These are phyloP conservation scores for Sclerotinia spermophila DNA, from an alignment of 2,329 filamentous ascomycete species.

Conservation along the genomic window DNA sequence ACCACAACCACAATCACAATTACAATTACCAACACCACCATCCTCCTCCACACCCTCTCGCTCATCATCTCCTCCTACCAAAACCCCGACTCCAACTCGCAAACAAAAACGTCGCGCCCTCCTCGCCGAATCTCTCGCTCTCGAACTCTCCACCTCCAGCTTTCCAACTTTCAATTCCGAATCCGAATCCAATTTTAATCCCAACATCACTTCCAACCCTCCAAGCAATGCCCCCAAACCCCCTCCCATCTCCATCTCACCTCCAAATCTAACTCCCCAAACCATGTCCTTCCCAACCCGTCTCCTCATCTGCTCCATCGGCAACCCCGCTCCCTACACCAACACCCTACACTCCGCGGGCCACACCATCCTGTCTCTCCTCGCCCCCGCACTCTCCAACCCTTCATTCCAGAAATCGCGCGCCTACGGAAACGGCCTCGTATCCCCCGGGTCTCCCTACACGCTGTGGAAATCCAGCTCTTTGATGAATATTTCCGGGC, in stretches of 20 bases:
- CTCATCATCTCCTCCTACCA: neutral
- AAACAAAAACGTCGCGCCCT: neutral
- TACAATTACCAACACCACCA: neutral
- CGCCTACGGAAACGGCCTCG: conserved; percentile 48
- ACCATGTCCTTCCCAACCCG: conserved; percentile 38
- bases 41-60: neutral
- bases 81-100: neutral
- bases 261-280: neutral
- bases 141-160: neutral
- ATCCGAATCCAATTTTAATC: no score
- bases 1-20: neutral
- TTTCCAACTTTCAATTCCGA: neutral
- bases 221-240: neutral
- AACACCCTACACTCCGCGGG: conserved; percentile 84
- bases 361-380: conserved; percentile 67
- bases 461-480: conserved; percentile 71
- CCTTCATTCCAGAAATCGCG: conserved; percentile 48
- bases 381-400: conserved; percentile 40
- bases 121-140: neutral
- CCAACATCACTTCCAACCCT: no score
- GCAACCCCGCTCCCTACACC: conserved; percentile 74
- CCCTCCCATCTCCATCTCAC: neutral
- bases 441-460: conserved; percentile 48
- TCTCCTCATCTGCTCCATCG: conserved; percentile 80
- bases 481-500: conserved; percentile 82